These are phyloP conservation scores for Alternaria solani DNA, from an alignment of 2,329 filamentous ascomycete genomes.

Conservation along the genomic window DNA sequence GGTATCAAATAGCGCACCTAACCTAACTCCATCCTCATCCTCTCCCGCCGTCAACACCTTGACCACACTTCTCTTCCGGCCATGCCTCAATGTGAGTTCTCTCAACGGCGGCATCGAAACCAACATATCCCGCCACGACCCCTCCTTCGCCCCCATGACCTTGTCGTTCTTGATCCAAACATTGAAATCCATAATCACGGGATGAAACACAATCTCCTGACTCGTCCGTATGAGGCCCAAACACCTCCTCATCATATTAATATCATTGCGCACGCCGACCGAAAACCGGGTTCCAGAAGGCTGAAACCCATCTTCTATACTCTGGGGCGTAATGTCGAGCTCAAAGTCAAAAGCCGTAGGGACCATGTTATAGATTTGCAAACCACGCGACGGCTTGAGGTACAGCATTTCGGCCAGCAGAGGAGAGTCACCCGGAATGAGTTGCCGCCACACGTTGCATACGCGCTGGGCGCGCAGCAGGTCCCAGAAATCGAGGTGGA, in stretches of 20 bases:
- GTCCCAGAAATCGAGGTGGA: slow-evolving; percentile 22
- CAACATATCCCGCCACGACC: slow-evolving; percentile 16
- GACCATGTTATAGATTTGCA: slow-evolving; percentile 24
- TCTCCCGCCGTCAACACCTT: slow-evolving; percentile 9
- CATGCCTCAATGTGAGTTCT: slow-evolving; percentile 16
- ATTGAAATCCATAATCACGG: slow-evolving; percentile 15
- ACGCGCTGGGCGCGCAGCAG: slow-evolving; percentile 21
- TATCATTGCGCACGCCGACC: slow-evolving; percentile 7
- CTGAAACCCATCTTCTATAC: slow-evolving; percentile 6
- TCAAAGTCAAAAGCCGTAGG: slow-evolving; percentile 21
- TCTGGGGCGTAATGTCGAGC: slow-evolving; percentile 9
- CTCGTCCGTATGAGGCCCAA: slow-evolving; percentile 20
- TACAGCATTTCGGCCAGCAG: slow-evolving; percentile 16
- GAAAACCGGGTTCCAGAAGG: slow-evolving; percentile 4
- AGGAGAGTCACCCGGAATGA: slow-evolving; percentile 24
- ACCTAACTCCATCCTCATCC: slow-evolving; percentile 11
- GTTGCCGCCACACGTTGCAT: slow-evolving; percentile 15
- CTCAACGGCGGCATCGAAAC: slow-evolving; percentile 22
- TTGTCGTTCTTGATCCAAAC: slow-evolving; percentile 1
- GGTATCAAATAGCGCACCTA: slow-evolving; percentile 17
- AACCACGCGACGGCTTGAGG: slow-evolving; percentile 17
- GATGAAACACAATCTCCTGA: slow-evolving; percentile 22
- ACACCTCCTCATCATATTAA: slow-evolving; percentile 15
- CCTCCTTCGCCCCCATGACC: background rate
- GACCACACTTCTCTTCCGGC: slow-evolving; percentile 8